Base-by-base conservation (phyloP, 805 yeast genomes). In the Grigorovia transvaalensis region DNA sequence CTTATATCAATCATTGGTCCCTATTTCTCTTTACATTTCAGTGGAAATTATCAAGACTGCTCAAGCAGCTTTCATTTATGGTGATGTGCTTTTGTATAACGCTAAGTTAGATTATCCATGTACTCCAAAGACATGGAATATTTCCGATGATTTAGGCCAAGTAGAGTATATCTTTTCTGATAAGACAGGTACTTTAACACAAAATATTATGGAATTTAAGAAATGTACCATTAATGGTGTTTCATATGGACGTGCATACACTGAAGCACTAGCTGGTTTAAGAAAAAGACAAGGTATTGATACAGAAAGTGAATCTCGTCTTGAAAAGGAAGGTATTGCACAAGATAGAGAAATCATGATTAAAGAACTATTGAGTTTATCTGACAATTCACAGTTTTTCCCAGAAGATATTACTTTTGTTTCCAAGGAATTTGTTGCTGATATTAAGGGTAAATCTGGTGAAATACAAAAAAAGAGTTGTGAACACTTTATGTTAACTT, bases 61-160 rank as follows among this genome's bases (percentile, higher is more conserved):
- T 0, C 95, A 86, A 62, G 91, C 91, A 0, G 84, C 74, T 56
- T 86, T 86, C 71, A 86, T 86, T 51, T 84, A 81, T 60, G 82
- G 88, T 3, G 95, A 86, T 67, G 79, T 81, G 44, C 69, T 76
- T 50, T 80, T 86, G 81, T 86, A 85, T 64, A 81, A 84, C 60
- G 79, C 76, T 44, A 74, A 67, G 50, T 68, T 86, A 54, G 91
- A 86, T 65, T 85, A 80, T 59, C 91, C 93, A 2, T 86, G 95
- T 65, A 81, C 85, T 11, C 93, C 95, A 15, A 85, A 85, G 62
- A 76, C 90, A 0, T 86, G 95, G 95, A 83, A 80, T 62, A 85
- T 86, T 45, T 83, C 90, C 2, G 95, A 86, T 72, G 95, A 86
- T 67, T 71, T 86, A 59, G 95, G 95, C 35, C 95, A 86, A 66